Base-by-base conservation (phyloP, 768 basidiomycete species). In the Imleria badia region DNA sequence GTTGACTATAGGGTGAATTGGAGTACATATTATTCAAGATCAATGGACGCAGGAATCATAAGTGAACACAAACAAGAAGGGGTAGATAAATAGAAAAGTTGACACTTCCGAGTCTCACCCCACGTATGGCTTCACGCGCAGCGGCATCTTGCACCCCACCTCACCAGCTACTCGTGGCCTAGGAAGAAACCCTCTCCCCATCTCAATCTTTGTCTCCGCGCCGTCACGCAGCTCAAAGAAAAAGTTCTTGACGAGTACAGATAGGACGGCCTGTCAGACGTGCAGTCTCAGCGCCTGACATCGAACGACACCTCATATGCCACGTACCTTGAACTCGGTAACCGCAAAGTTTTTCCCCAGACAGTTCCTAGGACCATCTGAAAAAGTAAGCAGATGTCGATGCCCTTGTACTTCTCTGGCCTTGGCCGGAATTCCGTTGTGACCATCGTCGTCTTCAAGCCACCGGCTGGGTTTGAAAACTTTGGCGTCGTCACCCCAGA, bases 401-500 rank as follows among this genome's bases (percentile, higher is more conserved):
- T 82, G 71, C 2, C 81, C 82, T 57, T 76, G 75, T 2, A 81
- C 65, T 14, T 76, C 75, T 45, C 72, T 76, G 0, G 76, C 75
- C 22, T 60, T 63, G 13, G 36, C 43, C 2, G 60, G 60, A 19
- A 65, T 63, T 1, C 68, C 64, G 13, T 66, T 66, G 2, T 26
- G 33, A 8, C 52, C 49, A 2, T 38, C 7, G 0, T 22, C 46
- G 20, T 66, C 65, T 5, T 66, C 64, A 5, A 89, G 72, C 87
- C 88, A 91, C 19, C 87, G 74, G 47, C 81, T 81, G 0, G 87
- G 88, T 34, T 76, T 72, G 64, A 84, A 90, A 26, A 75, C 75
- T 29, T 76, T 75, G 6, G 83, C 78, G 48, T 84, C 79, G 1
- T 74, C 64, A 0, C 87, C 87, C 87, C 88, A 90, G 20, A 86